Base-by-base conservation (phyloP, 2,329 filamentous ascomycete genomes). In the Sarocladium kiliense region DNA sequence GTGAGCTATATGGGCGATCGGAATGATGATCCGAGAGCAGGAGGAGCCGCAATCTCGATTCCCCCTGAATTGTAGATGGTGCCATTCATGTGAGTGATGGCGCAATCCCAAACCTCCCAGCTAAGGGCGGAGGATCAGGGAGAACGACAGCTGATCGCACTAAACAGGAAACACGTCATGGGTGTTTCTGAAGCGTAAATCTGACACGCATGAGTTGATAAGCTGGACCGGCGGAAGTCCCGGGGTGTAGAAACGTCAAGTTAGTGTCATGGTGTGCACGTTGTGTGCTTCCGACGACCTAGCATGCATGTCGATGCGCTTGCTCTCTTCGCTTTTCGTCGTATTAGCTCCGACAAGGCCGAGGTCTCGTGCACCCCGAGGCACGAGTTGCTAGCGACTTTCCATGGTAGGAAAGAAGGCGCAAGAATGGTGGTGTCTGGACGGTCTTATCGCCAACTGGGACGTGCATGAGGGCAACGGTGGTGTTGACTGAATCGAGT, bases 401-500 rank as follows among this genome's bases (percentile, higher is more conserved):
- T 26, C 47, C 47, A 36, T 12, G 12, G 47, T 51, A 32, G 47
- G 47, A 32, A 34, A 36, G 27, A 32, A 23, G 47, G 47, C 47
- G 26, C 30, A 51, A 51, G 12, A 36, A 51, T 51, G 47, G 47
- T 51, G 47, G 47, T 51, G 47, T 51, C 47, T 36, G 16, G 47
- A 34, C 27, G 19, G 26, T 32, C 47, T 51, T 51, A 51, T 51
- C 47, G 26, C 47, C 27, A 51, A 16, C 27, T 19, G 47, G 47
- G 26, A 49, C 27, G 26, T 51, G 47, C 47, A 51, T 51, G 30
- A 21, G 30, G 12, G 30, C 16, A 36, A 23, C 47, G 47, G 30
- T 51, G 47, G 47, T 51, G 47, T 51, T 34, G 47, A 51, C 47
- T 51, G 47, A 51, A 51, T 51, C 47, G 47, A 51, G 47, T 36